These are phyloP conservation scores for Thermoascus crustaceus DNA, from an alignment of 2,329 filamentous ascomycete species.

Conservation along the genomic window DNA sequence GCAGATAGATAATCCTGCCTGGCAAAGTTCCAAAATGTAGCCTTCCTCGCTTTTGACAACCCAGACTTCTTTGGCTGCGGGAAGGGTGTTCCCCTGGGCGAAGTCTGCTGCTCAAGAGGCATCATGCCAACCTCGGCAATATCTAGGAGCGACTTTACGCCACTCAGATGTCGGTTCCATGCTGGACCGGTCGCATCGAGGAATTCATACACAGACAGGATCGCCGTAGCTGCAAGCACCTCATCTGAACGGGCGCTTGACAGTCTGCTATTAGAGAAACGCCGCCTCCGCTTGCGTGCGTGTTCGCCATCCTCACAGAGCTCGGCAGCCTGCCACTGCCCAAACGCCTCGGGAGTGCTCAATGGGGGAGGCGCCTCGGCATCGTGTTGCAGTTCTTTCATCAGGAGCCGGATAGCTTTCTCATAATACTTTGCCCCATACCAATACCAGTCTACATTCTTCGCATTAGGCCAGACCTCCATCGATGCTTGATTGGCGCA, in stretches of 20 bases:
- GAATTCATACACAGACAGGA: constrained; percentile 60
- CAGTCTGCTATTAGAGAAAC: constrained; percentile 37
- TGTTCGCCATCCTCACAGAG: constrained; percentile 29
- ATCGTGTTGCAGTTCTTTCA: constrained; percentile 37
- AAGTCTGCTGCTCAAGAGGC: constrained; percentile 31
- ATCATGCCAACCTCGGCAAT: constrained; percentile 35
- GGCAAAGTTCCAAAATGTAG: constrained; percentile 61
- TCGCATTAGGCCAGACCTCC: constrained; percentile 45
- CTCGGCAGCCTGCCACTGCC: constrained; percentile 28
- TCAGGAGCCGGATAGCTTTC: constrained; percentile 50
- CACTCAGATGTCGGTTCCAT: constrained; percentile 58
- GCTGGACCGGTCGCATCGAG: constrained; percentile 56
- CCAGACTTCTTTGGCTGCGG: constrained; percentile 24
- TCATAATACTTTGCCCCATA: constrained; percentile 57
- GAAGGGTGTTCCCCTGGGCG: constrained; percentile 31
- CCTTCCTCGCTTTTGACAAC: constrained; percentile 49
- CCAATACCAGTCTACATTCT: constrained; percentile 51
- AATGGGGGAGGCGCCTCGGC: constrained; percentile 24
- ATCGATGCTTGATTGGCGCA: constrained; percentile 41
- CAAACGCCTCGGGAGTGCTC: constrained; percentile 27
- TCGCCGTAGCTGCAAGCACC: constrained; percentile 56
- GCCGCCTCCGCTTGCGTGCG: constrained; percentile 34
- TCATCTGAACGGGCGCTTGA: constrained; percentile 45
- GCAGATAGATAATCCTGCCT: constrained; percentile 58
- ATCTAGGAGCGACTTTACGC: constrained; percentile 55